These are phyloP conservation scores for Microcyclospora tardicrescens DNA, from an alignment of 2,329 filamentous ascomycete genomes.

Conservation along the genomic window DNA sequence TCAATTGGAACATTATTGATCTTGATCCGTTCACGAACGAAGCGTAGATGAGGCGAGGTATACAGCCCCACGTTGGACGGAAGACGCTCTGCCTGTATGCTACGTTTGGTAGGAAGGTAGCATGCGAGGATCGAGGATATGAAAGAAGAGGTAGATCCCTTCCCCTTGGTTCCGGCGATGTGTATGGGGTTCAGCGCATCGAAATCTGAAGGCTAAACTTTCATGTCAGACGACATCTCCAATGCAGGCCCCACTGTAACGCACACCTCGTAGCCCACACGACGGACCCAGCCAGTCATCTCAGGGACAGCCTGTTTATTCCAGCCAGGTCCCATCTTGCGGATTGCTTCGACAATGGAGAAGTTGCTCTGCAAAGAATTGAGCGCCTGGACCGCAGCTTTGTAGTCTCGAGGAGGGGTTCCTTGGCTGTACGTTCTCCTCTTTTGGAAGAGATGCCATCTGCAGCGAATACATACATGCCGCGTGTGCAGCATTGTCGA, in stretches of 20 bases:
- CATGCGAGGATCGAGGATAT: slow-evolving; percentile 64
- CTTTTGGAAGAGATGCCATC: not conserved
- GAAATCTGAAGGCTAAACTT: slow-evolving; percentile 45
- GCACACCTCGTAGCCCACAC: slow-evolving; percentile 61
- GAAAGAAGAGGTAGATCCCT: slow-evolving; percentile 78
- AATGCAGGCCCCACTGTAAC: not conserved
- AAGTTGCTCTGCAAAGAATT: slow-evolving; percentile 71
- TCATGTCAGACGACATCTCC: slow-evolving; percentile 3
- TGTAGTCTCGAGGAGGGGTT: slow-evolving; percentile 15
- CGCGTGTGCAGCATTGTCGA: not conserved
- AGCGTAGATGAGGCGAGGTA: slow-evolving; percentile 74
- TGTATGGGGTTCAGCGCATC: slow-evolving; percentile 56
- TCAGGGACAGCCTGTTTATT: slow-evolving; percentile 69
- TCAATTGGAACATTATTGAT: slow-evolving; percentile 61
- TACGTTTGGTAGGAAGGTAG: slow-evolving; percentile 34
- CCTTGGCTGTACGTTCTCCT: slow-evolving; percentile 6
- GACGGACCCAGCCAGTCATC: slow-evolving; percentile 63
- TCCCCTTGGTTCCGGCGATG: slow-evolving; percentile 87
- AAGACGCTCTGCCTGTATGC: slow-evolving; percentile 18
- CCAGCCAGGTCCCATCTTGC: slow-evolving; percentile 58
- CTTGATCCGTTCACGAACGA: slow-evolving; percentile 71
- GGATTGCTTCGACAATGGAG: slow-evolving; percentile 61
- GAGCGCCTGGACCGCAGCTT: slow-evolving; percentile 57
- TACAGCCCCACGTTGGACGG: slow-evolving; percentile 53
- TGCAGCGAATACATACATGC: not conserved